Evolutionary conservation across 202 grass and related monocot genomes (phyloP).

Genomic region (Carex arenaria): DNA sequence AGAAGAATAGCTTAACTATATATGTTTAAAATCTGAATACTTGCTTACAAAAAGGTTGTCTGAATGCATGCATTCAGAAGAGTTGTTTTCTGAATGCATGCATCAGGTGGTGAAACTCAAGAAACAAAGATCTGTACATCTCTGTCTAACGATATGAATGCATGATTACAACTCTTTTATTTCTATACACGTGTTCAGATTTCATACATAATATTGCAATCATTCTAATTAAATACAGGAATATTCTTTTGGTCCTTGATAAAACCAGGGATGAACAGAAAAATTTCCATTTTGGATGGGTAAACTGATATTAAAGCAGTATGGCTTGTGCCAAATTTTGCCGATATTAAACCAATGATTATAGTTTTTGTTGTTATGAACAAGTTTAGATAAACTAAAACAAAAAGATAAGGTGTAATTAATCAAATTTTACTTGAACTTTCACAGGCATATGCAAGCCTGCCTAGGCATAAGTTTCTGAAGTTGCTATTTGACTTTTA

Average conservation of each 20-base stretch:
- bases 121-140: background rate
- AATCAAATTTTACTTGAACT: constrained; percentile 1
- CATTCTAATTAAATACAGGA: too few species aligned
- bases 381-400: background rate
- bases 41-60: background rate
- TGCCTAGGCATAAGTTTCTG: too few species aligned
- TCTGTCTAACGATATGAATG: background rate
- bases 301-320: background rate
- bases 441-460: background rate
- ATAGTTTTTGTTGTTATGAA: too few species aligned
- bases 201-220: background rate
- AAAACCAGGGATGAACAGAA: too few species aligned
- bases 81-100: background rate
- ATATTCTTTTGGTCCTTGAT: too few species aligned
- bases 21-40: background rate
- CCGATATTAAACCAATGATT: background rate
- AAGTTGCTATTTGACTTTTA: too few species aligned
- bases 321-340: background rate
- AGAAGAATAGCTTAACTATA: background rate
- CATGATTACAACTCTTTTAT: background rate
- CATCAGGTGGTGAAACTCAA: background rate
- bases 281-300: background rate
- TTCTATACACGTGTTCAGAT: background rate
- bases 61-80: background rate
- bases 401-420: background rate